Percentiles rank a stretch among this genome's conserved stretches.
Conservation (phyloP, 345 rosid genomes). For the Murraya koenigii region DNA sequence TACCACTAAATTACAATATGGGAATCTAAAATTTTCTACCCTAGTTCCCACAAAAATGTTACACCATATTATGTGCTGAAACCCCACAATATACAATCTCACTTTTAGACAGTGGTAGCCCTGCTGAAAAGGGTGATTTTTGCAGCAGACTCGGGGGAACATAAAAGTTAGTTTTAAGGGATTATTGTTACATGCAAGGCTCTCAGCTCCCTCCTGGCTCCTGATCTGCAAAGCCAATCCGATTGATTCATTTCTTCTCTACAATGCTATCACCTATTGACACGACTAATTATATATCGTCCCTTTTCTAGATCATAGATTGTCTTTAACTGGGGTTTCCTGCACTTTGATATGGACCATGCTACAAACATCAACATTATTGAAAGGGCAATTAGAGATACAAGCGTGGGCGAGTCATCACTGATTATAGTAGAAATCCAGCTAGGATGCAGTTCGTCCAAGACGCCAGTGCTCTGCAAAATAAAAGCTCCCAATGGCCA, state of each 20-base stretch:
- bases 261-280: constrained; percentile 37
- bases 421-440: constrained; percentile 45
- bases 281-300: constrained; percentile 68
- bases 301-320: constrained; percentile 91
- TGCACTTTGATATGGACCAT: constrained; percentile 66
- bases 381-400: constrained; percentile 44
- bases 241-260: neutral
- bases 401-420: constrained; percentile 46
- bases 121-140: neutral
- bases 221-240: constrained; percentile 5
- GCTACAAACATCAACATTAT: constrained; percentile 45
- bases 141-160: constrained; percentile 6
- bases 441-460: constrained; percentile 27
- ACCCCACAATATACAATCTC: constrained; percentile 6
- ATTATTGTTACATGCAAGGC: neutral
- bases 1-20: constrained; percentile 24
- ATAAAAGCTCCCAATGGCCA: constrained; percentile 97
- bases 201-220: neutral
- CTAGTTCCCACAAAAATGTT: constrained; percentile 19
- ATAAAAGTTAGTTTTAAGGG: neutral
- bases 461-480: constrained; percentile 43
- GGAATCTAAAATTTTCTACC: constrained; percentile 15
- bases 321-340: constrained; percentile 79
- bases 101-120: neutral
- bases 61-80: constrained; percentile 10